These are phyloP conservation scores for Clavaria fumosa DNA, from an alignment of 768 basidiomycete species.

Conservation along the genomic window DNA sequence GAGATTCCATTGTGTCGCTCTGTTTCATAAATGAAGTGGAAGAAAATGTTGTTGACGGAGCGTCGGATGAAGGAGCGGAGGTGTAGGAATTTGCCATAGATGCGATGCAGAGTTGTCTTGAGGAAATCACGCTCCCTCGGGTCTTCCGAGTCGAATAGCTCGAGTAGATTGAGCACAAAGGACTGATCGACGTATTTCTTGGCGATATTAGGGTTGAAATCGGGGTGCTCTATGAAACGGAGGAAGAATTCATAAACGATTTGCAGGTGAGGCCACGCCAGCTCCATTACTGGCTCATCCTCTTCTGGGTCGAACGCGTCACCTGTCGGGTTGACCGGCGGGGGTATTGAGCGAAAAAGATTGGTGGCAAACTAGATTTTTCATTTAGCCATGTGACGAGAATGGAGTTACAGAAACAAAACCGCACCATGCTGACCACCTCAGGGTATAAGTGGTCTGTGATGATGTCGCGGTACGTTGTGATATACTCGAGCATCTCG, in stretches of 20 bases:
- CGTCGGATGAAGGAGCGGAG: conserved; percentile 96
- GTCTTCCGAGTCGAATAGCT: conserved; percentile 97
- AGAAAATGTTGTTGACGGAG: conserved; percentile 99
- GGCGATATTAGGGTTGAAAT: conserved; percentile 96
- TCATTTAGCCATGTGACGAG: too few species aligned
- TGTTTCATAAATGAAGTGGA: conserved; percentile 97
- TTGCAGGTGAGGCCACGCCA: conserved; percentile 98
- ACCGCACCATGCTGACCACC: conserved; percentile 89
- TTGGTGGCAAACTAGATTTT: conserved; percentile 85
- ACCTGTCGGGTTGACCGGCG: conserved; percentile 94
- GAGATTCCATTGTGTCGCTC: conserved; percentile 99
- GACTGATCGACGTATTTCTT: conserved; percentile 95
- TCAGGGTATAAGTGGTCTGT: conserved; percentile 97
- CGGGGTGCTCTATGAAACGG: conserved; percentile 91
- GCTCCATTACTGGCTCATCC: conserved; percentile 96
- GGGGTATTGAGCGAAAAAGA: conserved; percentile 98
- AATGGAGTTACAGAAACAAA: conserved; percentile 3
- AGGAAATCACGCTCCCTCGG: conserved; percentile 98
- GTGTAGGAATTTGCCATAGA: conserved; percentile 99
- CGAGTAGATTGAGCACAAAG: conserved; percentile 91
- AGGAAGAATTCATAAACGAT: conserved; percentile 99
- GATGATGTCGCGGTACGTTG: conserved; percentile 89
- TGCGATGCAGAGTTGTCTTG: conserved; percentile 96
- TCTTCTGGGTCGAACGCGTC: conserved; percentile 99
- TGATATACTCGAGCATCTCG: conserved; percentile 99